Conservation (phyloP, 1,284 basidiomycete genomes). For the Nidula niveotomentosa region DNA sequence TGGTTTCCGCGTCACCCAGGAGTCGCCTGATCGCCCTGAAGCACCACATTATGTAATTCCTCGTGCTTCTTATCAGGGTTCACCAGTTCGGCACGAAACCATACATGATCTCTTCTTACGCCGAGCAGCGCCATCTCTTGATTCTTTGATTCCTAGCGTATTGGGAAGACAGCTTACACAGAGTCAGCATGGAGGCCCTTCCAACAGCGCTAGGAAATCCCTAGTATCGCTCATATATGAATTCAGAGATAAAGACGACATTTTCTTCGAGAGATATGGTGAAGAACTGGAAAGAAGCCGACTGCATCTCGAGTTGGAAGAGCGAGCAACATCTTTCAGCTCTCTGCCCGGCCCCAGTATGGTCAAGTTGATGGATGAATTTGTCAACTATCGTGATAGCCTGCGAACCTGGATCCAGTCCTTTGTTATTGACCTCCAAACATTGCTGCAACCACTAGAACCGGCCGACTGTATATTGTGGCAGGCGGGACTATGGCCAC, state of each 20-base stretch:
- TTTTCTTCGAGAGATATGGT: neutral
- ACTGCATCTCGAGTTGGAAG: neutral
- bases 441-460: neutral
- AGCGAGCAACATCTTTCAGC: neutral
- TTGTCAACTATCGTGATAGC: constrained; percentile 6
- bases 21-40: neutral
- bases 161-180: neutral
- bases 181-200: neutral
- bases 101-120: neutral
- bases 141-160: no score
- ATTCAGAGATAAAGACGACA: neutral
- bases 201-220: no score
- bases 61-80: neutral
- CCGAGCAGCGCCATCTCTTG: neutral
- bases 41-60: neutral
- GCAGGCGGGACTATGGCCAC: constrained; percentile 22
- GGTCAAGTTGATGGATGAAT: neutral
- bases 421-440: neutral
- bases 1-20: neutral
- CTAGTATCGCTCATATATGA: neutral
- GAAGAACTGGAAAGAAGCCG: constrained; percentile 7
- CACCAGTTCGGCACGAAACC: neutral
- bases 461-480: constrained; percentile 7
- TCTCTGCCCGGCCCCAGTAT: neutral
- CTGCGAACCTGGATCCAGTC: neutral